A percentile compares a stretch with the other conserved stretches of the same genome.
Evolutionary conservation across 208 protist genomes (phyloP).

Genomic region (Vickermania ingenoplastis): DNA sequence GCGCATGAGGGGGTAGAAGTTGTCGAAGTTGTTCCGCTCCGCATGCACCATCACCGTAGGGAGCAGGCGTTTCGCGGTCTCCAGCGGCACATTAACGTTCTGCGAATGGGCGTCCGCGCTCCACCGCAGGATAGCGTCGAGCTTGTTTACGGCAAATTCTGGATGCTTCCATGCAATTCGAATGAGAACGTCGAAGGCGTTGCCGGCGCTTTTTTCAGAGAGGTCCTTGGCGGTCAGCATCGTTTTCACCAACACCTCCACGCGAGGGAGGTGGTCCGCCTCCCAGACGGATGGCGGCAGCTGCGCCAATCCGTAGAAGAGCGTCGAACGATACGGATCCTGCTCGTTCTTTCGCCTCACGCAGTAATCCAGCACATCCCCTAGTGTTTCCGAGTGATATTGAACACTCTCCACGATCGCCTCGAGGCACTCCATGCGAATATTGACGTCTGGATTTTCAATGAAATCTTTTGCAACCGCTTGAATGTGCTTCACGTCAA

Average conservation of each 20-base stretch:
- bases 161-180: not conserved
- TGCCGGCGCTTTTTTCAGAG: not conserved
- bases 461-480: not conserved
- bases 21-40: not conserved
- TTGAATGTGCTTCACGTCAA: not conserved
- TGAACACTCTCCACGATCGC: constrained; percentile 3
- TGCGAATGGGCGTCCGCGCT: not conserved
- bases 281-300: constrained; percentile 13
- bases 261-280: constrained; percentile 6
- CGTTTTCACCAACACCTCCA: constrained; percentile 6
- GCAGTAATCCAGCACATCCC: constrained; percentile 15
- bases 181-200: not conserved
- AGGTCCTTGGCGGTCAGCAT: constrained; percentile 15
- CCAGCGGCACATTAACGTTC: not conserved
- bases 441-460: constrained; percentile 2
- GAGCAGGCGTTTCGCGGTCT: not conserved
- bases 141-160: constrained; percentile 1
- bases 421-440: constrained; percentile 4
- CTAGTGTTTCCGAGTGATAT: constrained; percentile 16
- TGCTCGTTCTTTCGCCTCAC: constrained; percentile 19
- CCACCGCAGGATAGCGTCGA: not conserved
- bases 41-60: not conserved
- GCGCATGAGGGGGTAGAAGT: not conserved
- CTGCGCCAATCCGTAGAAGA: constrained; percentile 7
- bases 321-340: constrained; percentile 11